These are phyloP conservation scores for Pyrrhoderma noxium DNA, from an alignment of 1,284 basidiomycete species.

Conservation along the genomic window DNA sequence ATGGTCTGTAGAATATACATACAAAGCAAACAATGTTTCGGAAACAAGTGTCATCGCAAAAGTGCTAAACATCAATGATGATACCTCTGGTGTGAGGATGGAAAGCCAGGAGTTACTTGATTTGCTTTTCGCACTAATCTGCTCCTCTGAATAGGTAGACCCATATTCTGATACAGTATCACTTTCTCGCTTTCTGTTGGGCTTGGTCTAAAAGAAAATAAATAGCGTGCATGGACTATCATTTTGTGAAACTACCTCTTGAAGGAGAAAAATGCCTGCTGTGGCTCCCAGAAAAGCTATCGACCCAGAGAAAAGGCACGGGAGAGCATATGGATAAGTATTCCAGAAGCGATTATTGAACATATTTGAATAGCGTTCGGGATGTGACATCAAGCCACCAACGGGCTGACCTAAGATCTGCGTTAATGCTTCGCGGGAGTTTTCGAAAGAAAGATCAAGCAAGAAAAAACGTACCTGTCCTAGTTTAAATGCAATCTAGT, in stretches of 20 bases:
- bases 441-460: too few species aligned
- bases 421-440: too few species aligned
- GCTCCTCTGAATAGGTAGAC: too few species aligned
- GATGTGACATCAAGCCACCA: slow-evolving; percentile 22
- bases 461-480: slow-evolving; percentile 2
- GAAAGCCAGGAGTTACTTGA: slow-evolving; percentile 13
- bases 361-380: slow-evolving; percentile 19
- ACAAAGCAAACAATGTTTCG: slow-evolving; percentile 18
- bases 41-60: slow-evolving; percentile 17
- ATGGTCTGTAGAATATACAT: background rate
- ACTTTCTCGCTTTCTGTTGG: too few species aligned
- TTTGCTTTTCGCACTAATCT: too few species aligned
- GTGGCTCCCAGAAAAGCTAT: slow-evolving; percentile 20
- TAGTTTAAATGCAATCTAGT: background rate
- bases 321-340: slow-evolving; percentile 22
- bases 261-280: slow-evolving; percentile 16
- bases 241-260: slow-evolving; percentile 20
- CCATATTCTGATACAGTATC: too few species aligned
- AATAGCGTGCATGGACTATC: too few species aligned
- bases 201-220: too few species aligned
- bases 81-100: slow-evolving; percentile 12
- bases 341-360: slow-evolving; percentile 22
- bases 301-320: slow-evolving; percentile 21
- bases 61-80: slow-evolving; percentile 15
- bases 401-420: slow-evolving; percentile 20